Evolutionary conservation across 306 rosid genomes (phyloP).

Genomic region (Begonia fuchsioides): DNA sequence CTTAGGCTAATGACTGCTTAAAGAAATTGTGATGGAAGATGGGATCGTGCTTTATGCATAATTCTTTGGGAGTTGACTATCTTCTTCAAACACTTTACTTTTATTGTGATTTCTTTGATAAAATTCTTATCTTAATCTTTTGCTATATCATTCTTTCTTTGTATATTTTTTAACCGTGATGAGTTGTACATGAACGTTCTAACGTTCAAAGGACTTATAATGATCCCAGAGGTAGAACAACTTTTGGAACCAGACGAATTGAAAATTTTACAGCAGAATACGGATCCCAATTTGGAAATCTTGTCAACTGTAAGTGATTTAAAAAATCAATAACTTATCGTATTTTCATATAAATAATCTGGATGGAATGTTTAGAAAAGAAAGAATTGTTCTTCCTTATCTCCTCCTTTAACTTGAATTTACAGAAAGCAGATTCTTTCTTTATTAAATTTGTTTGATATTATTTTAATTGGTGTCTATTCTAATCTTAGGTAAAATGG

Average conservation of each 20-base stretch:
- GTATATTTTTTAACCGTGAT: neutral
- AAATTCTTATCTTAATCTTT: neutral
- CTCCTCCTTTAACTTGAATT: neutral
- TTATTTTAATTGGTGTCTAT: neutral
- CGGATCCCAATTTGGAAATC: conserved; percentile 42
- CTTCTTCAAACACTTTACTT: no score
- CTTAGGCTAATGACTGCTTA: no score
- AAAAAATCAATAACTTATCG: neutral
- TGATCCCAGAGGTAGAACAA: conserved; percentile 68
- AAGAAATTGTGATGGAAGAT: no score
- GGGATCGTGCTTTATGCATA: no score
- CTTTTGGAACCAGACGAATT: conserved; percentile 74
- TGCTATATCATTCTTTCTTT: neutral
- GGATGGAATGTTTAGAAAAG: conserved; percentile 1
- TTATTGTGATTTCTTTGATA: no score
- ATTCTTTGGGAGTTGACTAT: no score
- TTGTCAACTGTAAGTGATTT: conserved; percentile 49
- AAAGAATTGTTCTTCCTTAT: neutral
- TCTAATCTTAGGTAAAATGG: conserved; percentile 60
- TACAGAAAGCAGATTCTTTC: neutral
- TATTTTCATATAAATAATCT: no score
- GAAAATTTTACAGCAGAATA: conserved; percentile 52
- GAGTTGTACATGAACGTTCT: neutral
- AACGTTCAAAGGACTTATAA: conserved; percentile 2
- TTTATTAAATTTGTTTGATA: neutral